Evolutionary conservation across 495 filamentous ascomycete species (phyloP).

Genomic region (Cercophora newfieldiana): DNA sequence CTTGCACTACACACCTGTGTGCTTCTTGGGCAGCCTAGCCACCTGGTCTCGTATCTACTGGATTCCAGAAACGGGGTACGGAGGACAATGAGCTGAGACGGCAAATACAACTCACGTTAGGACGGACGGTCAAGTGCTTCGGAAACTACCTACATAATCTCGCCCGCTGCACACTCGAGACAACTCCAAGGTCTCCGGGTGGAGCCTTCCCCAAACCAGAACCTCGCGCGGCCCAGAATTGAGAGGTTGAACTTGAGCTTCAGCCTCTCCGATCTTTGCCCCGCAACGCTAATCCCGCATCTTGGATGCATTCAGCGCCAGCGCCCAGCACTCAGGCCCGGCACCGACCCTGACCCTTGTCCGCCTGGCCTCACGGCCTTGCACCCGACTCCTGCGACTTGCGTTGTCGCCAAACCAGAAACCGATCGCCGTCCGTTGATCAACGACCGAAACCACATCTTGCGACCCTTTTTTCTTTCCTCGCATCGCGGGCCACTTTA

Average conservation of each 20-base stretch:
- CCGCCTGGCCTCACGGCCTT: not conserved
- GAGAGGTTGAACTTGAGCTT: not conserved
- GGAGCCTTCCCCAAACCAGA: slow-evolving; percentile 7
- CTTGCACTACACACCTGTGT: not conserved
- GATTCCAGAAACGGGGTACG: not conserved
- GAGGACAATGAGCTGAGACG: not conserved
- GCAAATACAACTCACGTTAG: not conserved
- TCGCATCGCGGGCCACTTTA: not conserved
- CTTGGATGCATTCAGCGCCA: not conserved
- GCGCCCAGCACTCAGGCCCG: not conserved
- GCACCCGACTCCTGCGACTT: not conserved
- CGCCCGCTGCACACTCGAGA: not conserved
- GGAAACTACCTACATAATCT: not conserved
- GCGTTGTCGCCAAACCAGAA: not conserved
- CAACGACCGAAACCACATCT: not conserved
- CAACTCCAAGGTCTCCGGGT: not conserved
- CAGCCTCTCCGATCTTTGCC: slow-evolving; percentile 13
- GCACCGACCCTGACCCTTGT: not conserved
- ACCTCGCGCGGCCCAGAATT: not conserved
- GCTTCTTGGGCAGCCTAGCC: not conserved
- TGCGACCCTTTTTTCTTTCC: not conserved
- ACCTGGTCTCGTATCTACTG: not conserved
- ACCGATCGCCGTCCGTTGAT: not conserved
- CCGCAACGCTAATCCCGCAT: not conserved
- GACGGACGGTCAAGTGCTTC: not conserved